These are phyloP conservation scores for Exidia glandulosa DNA, from an alignment of 768 basidiomycete species.

Conservation along the genomic window DNA sequence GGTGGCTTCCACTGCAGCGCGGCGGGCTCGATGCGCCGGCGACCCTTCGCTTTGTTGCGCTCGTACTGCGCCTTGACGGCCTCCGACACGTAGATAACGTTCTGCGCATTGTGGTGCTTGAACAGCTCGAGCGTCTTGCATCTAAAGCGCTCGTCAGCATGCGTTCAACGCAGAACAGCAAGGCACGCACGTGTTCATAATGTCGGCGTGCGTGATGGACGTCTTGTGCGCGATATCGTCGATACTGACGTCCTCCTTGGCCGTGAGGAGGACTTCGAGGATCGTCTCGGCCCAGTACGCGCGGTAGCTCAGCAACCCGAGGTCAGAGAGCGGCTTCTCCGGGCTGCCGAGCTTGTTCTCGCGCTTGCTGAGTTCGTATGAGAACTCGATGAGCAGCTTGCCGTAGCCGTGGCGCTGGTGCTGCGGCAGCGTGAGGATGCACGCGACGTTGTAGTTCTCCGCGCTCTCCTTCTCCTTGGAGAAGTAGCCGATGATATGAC, in stretches of 20 bases:
- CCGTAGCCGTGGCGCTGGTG: constrained; percentile 96
- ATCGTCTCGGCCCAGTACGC: constrained; percentile 98
- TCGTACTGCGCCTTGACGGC: constrained; percentile 84
- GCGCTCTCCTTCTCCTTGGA: constrained; percentile 98
- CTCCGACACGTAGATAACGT: constrained; percentile 87
- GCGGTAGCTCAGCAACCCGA: constrained; percentile 85
- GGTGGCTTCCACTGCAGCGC: constrained; percentile 91
- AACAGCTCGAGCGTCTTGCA: constrained; percentile 91
- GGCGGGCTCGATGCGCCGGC: constrained; percentile 68
- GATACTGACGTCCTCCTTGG: constrained; percentile 74
- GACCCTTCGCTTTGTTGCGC: constrained; percentile 68
- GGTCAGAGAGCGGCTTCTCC: constrained; percentile 92
- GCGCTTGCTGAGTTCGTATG: constrained; percentile 93
- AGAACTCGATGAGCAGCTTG: constrained; percentile 92
- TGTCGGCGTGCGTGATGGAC: constrained; percentile 86
- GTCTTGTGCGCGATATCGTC: constrained; percentile 97
- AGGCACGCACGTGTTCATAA: constrained; percentile 89
- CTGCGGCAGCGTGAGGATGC: constrained; percentile 96
- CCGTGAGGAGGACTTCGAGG: constrained; percentile 71
- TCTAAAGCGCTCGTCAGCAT: constrained; percentile 30
- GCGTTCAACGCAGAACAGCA: neutral
- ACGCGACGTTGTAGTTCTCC: constrained; percentile 97
- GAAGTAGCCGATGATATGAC: constrained; percentile 95
- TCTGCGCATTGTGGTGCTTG: constrained; percentile 91
- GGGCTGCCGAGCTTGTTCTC: constrained; percentile 94